A percentile compares a stretch with the other conserved stretches of the same genome.
Conservation (phyloP, 805 yeast species). For the Pichia heedii region DNA sequence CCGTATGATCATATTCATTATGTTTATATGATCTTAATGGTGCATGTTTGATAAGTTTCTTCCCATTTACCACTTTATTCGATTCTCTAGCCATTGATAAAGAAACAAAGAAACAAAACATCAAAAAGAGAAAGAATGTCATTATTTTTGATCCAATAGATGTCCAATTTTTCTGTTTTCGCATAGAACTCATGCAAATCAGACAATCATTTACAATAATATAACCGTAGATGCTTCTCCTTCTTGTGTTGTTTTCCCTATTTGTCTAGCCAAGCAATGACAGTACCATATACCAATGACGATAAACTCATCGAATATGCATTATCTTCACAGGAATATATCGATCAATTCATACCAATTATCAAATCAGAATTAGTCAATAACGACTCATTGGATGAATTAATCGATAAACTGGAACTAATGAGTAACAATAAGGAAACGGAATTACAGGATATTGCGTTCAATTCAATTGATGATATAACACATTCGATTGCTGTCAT, state of each 20-base stretch:
- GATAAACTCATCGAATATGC: conserved; percentile 26
- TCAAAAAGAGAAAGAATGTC: background rate
- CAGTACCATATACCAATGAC: background rate
- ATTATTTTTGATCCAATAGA: no score
- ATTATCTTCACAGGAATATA: conserved; percentile 53
- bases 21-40: conserved; percentile 38
- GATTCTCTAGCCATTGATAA: background rate
- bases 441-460: conserved; percentile 54
- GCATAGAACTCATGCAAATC: no score
- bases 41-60: conserved; percentile 38
- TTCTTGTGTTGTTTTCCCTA: no score
- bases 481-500: conserved; percentile 54
- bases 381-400: conserved; percentile 43
- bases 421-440: conserved; percentile 52
- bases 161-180: no score
- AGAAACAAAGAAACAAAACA: background rate
- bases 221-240: no score
- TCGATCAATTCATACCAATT: conserved; percentile 74
- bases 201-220: no score
- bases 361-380: conserved; percentile 52
- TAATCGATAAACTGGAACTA: conserved; percentile 46
- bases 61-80: background rate
- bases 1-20: conserved; percentile 37
- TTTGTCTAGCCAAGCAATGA: background rate
- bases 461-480: conserved; percentile 48